Base-by-base conservation (phyloP, 768 basidiomycete genomes). In the Russula griseocarnosa region DNA sequence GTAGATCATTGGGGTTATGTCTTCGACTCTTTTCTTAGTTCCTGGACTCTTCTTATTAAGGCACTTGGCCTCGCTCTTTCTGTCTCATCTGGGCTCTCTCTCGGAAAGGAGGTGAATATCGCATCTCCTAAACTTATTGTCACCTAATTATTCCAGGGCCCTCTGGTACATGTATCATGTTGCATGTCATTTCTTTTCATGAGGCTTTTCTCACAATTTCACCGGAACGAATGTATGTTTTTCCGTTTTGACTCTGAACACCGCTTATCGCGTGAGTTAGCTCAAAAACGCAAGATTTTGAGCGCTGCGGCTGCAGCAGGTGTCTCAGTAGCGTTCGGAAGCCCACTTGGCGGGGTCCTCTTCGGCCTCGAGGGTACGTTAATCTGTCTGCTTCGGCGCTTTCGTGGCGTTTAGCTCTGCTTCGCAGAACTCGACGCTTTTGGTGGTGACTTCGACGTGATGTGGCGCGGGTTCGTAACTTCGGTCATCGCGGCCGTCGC, bases 391-490 rank as follows among this genome's bases (percentile, higher is more conserved):
- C 5, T 30, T 44, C 10, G 5, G 30, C 7, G n/a, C 14, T 20
- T 38, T 36, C 22, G 24, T 32, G n/a, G 24, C 8, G 16, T 65
- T 69, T 44, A 56, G 42, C 36, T 24, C 8, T 10, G 9, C 24
- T 40, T n/a, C 32, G 9, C 62, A 84, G 86, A 88, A 71, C 74
- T 88, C 20, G 86, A 87, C 67, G 82, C 83, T 1, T 86, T 87
- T 70, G 81, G 85, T 20, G 84, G 82, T 68, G 86, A 87, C 64
- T 85, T 86, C 3, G 89, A 92, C 67, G 87, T 89, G 32, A 84
- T 89, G 81, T 89, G 87, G 88, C 80, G 85, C 61, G 90, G 87
- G n/a, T 96, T 96, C 71, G 92, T 92, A 60, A 92, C 90, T 18
- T 92, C 91, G 8, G 90, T 87, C 55, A 82, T 94, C 57, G 93